Base-by-base conservation (phyloP, 768 basidiomycete species). In the Pseudohyphozyma bogoriensis region DNA sequence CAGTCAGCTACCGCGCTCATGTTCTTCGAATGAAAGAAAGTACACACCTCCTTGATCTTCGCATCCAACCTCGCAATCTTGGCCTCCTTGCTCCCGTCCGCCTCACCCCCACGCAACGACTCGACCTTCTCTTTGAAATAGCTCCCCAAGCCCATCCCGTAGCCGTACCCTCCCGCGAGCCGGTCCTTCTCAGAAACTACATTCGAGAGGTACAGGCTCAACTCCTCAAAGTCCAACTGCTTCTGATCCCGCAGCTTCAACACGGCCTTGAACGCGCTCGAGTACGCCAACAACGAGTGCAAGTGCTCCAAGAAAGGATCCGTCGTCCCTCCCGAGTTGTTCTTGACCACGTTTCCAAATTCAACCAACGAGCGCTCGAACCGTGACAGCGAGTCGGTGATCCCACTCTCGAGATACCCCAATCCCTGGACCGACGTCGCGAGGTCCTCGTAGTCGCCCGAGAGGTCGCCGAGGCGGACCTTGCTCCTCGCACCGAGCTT, bases 221-320 rank as follows among this genome's bases (percentile, higher is more conserved):
- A 80, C 72, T 97, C 93, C 75, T 99, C 95, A 65, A 96, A 93
- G 72, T 99, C 95, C 57, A 97, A 82, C 73, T 99, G 95, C 74
- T 97, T 99, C 75, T 97, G 95, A 73, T 97, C 95, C 47, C 95
- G 84, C 33, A 95, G 80, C 74, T 89, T 93, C 66, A 99, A 80
- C 26, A 97, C 89, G n/a, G 86, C 83, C 54, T 89, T 85, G 67
- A 96, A 93, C 33, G 88, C 85, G 71, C 89, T 84, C 3, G 90
- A 89, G 74, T 96, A 96, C n/a, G 84, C 81, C n/a, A 91, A 78
- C 9, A 97, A 79, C 3, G 91, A 89, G 70, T 95, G 90, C 1
- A 96, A 78, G 70, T 93, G 89, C 32, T 84, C 76, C 40, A 96
- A 82, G 74, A 95, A 86, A 20, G 46, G 47, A 11, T 59, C 55